phyloP scores from a whole-genome alignment of 305 asterid genomes.

The Rubia peregrina region DNA sequence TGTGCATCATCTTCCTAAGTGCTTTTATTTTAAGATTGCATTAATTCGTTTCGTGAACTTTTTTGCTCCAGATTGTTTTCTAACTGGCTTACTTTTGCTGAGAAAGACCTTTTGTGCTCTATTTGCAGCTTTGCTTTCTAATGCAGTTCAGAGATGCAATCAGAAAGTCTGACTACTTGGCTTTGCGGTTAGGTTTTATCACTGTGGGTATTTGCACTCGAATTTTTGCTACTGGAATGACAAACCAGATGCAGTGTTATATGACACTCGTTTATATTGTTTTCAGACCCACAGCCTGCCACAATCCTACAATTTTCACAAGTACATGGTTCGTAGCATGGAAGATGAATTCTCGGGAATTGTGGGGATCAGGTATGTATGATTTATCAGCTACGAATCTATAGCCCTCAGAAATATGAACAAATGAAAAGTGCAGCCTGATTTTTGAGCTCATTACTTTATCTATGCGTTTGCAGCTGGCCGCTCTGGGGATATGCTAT shows the following conservation, averaged over 20 bases:
- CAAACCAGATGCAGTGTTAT: background rate
- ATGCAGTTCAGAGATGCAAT: conserved; percentile 72
- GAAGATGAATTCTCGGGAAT: conserved; percentile 84
- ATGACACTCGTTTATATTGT: background rate
- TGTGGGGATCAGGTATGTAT: conserved; percentile 73
- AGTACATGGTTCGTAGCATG: conserved; percentile 67
- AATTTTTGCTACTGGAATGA: background rate
- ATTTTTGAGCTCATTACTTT: background rate
- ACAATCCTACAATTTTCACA: conserved; percentile 64
- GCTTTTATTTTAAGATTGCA: background rate
- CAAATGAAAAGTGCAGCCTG: background rate
- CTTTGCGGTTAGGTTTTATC: conserved; percentile 78
- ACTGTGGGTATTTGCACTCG: conserved; percentile 52
- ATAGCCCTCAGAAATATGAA: background rate
- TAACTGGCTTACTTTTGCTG: background rate
- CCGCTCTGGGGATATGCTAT: conserved; percentile 17
- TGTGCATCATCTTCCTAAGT: background rate
- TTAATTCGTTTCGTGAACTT: conserved; percentile 35
- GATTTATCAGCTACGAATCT: background rate
- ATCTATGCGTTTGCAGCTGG: conserved; percentile 55
- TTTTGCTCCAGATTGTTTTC: background rate
- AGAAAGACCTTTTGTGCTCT: conserved; percentile 1
- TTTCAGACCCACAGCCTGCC: conserved; percentile 81
- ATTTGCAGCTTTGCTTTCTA: conserved; percentile 82
- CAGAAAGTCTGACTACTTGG: conserved; percentile 70